Conservation (phyloP, 305 asterid species). For the Solanum aculeatissimum region DNA sequence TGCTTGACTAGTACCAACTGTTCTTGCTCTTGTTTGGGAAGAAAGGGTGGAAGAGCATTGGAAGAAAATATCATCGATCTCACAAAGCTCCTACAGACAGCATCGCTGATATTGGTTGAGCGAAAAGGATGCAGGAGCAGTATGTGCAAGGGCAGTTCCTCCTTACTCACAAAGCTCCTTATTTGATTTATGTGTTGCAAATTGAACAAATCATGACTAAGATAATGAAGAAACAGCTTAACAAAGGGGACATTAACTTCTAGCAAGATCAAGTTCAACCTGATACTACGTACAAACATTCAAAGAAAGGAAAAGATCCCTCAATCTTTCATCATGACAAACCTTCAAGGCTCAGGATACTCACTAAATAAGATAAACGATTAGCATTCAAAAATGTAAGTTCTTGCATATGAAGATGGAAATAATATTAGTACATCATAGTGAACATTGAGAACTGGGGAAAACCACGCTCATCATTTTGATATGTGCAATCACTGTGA, state of each 20-base stretch:
- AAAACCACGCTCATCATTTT: fast-evolving
- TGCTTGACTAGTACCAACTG: too few species aligned
- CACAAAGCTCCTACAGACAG: too few species aligned
- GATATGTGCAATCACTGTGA: not conserved
- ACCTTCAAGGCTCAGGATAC: not conserved
- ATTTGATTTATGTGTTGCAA: not conserved
- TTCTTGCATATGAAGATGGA: not conserved
- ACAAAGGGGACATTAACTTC: not conserved
- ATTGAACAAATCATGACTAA: not conserved
- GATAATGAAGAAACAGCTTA: not conserved
- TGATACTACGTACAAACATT: not conserved
- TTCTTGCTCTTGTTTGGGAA: too few species aligned
- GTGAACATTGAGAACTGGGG: not conserved
- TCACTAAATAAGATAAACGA: not conserved
- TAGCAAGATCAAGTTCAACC: not conserved
- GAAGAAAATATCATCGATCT: too few species aligned
- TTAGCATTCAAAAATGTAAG: not conserved
- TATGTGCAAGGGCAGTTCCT: too few species aligned
- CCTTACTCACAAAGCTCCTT: too few species aligned
- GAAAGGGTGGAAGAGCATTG: too few species aligned
- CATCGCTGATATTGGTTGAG: too few species aligned
- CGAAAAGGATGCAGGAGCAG: too few species aligned
- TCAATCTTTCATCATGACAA: not conserved
- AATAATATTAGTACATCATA: not conserved
- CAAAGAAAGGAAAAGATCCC: not conserved